Evolutionary conservation across 1,139 yeast genomes (phyloP).

Genomic region (Pneumocystis carinii): DNA sequence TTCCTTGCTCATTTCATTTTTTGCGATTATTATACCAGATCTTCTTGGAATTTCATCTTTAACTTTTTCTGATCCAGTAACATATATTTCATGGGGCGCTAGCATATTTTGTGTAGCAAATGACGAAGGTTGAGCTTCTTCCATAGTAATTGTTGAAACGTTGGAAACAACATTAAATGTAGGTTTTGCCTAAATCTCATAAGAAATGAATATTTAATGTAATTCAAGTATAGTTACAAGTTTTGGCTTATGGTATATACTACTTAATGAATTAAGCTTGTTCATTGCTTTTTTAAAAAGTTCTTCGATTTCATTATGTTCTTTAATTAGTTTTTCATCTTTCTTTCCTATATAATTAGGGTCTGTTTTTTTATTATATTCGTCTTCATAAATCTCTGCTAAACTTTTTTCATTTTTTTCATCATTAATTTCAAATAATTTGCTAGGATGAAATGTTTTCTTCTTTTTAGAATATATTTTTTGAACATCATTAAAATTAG

Average conservation of each 20-base stretch:
- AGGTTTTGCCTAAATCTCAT: background rate
- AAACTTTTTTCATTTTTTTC: conserved; percentile 73
- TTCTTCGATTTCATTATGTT: conserved; percentile 64
- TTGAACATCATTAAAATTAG: conserved; percentile 73
- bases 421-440: conserved; percentile 51
- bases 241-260: conserved; percentile 87
- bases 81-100: conserved; percentile 94
- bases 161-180: conserved; percentile 66
- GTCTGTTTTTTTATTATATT: conserved; percentile 38
- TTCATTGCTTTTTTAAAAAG: conserved; percentile 50
- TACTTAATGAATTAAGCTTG: conserved; percentile 72
- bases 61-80: conserved; percentile 30
- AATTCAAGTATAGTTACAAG: conserved; percentile 48
- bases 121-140: conserved; percentile 88
- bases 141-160: conserved; percentile 73
- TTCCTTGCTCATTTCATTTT: conserved; percentile 69
- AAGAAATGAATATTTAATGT: background rate
- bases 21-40: conserved; percentile 70
- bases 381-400: conserved; percentile 87
- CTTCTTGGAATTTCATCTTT: conserved; percentile 53
- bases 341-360: conserved; percentile 26
- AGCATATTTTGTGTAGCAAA: conserved; percentile 58
- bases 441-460: conserved; percentile 35
- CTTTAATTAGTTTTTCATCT: conserved; percentile 46
- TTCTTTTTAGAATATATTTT: conserved; percentile 45